Evolutionary conservation across 148 eudicot genomes (phyloP).

Genomic region (Vaccinium darrowii): DNA sequence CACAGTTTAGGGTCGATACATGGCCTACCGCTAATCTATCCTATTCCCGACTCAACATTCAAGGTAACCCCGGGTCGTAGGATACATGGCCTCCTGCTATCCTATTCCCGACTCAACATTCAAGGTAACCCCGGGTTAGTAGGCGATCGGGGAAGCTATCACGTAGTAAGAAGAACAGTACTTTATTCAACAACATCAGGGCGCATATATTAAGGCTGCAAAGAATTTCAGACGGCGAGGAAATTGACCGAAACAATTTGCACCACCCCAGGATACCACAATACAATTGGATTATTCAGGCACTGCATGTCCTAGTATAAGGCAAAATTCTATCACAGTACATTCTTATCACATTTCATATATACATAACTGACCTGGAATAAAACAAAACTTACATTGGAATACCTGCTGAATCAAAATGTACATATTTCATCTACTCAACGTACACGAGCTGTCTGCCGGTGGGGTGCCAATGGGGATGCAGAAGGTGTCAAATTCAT

Average conservation of each 20-base stretch:
- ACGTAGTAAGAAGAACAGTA: neutral
- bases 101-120: too few relatives aligned
- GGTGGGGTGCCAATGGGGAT: conserved; percentile 55
- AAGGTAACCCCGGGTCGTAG: too few relatives aligned
- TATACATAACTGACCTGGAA: neutral
- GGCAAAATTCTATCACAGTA: neutral
- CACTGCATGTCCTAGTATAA: neutral
- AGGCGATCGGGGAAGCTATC: neutral
- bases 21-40: too few relatives aligned
- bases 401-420: neutral
- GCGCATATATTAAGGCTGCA: neutral
- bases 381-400: conserved; percentile 10
- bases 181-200: neutral
- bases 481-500: conserved; percentile 45
- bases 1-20: too few relatives aligned
- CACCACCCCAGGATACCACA: neutral
- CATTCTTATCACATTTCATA: conserved; percentile 4
- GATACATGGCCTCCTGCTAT: too few relatives aligned
- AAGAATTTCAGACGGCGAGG: neutral
- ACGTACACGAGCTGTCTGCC: conserved; percentile 33
- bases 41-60: too few relatives aligned
- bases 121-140: too few relatives aligned
- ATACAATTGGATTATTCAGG: neutral
- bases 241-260: conserved; percentile 1
- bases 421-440: conserved; percentile 16